Evolutionary conservation across 345 rosid species (phyloP).

Genomic region (Pugionium dolabratum): DNA sequence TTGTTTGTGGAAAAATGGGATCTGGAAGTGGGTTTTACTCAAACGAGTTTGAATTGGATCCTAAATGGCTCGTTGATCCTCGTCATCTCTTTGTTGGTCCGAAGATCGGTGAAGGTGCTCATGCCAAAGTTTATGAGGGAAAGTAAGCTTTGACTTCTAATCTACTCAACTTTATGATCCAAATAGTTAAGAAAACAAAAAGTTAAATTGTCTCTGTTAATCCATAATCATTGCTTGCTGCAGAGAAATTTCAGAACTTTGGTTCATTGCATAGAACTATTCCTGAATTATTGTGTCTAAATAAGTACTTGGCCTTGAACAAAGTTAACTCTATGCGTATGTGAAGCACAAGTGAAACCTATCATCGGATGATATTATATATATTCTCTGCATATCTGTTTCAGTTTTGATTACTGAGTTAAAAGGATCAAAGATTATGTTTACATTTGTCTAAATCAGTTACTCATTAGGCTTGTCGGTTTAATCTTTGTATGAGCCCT

Average conservation of each 20-base stretch:
- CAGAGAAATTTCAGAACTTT: background rate
- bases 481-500: background rate
- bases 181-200: background rate
- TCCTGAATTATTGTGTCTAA: background rate
- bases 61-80: slow-evolving; percentile 89
- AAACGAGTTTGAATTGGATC: slow-evolving; percentile 62
- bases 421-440: background rate
- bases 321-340: background rate
- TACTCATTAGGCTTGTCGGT: slow-evolving; percentile 6
- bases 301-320: background rate
- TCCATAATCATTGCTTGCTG: slow-evolving; percentile 17
- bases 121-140: slow-evolving; percentile 98
- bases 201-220: slow-evolving; percentile 14
- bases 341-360: background rate
- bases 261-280: slow-evolving; percentile 3
- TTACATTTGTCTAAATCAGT: background rate
- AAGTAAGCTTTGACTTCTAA: slow-evolving; percentile 65
- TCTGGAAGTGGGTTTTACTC: slow-evolving; percentile 71
- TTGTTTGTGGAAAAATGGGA: slow-evolving; percentile 57
- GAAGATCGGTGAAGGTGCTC: slow-evolving; percentile 98
- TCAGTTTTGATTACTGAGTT: background rate
- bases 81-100: slow-evolving; percentile 94
- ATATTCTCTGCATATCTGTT: background rate
- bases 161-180: slow-evolving; percentile 16
- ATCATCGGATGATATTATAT: background rate